phyloP scores from a whole-genome alignment of 1,284 basidiomycete genomes.

The Rhodotorula sp. region DNA sequence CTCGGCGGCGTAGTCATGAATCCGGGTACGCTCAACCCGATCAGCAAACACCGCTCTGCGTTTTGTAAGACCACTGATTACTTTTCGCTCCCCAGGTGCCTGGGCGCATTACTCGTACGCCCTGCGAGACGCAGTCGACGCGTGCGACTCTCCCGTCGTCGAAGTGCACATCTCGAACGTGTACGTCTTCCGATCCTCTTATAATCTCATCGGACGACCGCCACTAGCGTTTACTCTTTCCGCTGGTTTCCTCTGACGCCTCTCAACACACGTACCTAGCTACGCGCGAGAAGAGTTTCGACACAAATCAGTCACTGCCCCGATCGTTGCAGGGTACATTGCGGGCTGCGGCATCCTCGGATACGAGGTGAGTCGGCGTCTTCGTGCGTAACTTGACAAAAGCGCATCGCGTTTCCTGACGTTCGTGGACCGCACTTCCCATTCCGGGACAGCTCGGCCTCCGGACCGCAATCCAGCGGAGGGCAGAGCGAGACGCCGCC shows the following conservation, averaged over 20 bases:
- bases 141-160: constrained; percentile 40
- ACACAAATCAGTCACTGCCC: constrained; percentile 39
- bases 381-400: background rate
- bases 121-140: constrained; percentile 42
- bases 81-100: constrained; percentile 7
- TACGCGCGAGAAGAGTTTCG: constrained; percentile 40
- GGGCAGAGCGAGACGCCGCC: constrained; percentile 5
- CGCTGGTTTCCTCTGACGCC: background rate
- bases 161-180: constrained; percentile 44
- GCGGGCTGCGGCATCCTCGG: constrained; percentile 25
- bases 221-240: too few relatives aligned
- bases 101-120: constrained; percentile 42
- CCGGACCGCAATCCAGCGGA: constrained; percentile 7
- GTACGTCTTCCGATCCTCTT: constrained; percentile 1
- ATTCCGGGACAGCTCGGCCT: background rate
- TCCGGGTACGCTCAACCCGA: constrained; percentile 13
- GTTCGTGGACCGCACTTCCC: background rate
- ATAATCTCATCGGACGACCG: too few relatives aligned
- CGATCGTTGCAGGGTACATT: constrained; percentile 30
- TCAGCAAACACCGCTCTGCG: background rate
- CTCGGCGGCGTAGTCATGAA: constrained; percentile 44
- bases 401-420: background rate
- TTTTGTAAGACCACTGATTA: background rate
- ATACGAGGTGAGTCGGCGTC: constrained; percentile 20
- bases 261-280: background rate